Percentiles rank a stretch among this genome's conserved stretches.
Conservation (phyloP, 2,329 filamentous ascomycete species). For the Exophiala spinifera region DNA sequence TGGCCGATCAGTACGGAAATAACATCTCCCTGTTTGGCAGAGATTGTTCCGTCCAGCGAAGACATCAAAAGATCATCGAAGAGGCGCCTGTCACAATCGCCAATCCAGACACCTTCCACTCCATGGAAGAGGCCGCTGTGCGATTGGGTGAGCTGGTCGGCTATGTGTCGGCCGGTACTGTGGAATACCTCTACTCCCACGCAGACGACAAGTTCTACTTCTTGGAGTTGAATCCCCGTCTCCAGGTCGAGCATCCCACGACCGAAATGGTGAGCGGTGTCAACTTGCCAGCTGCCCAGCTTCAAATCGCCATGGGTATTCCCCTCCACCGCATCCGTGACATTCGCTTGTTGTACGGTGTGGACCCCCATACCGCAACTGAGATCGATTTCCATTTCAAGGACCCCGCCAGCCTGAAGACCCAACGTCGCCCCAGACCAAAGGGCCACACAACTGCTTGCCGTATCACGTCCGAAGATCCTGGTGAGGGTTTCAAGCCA, state of each 20-base stretch:
- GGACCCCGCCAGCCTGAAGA: constrained; percentile 74
- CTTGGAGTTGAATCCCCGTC: constrained; percentile 95
- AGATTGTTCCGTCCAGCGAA: constrained; percentile 96
- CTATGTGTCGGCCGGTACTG: constrained; percentile 97
- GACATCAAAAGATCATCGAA: constrained; percentile 99
- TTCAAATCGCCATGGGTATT: constrained; percentile 98
- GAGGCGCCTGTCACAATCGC: constrained; percentile 97
- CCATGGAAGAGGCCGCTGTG: constrained; percentile 95
- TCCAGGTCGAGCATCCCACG: constrained; percentile 98
- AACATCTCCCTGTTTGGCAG: constrained; percentile 98
- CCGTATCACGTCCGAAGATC: constrained; percentile 98
- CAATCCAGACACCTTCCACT: constrained; percentile 80
- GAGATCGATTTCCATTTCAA: constrained; percentile 97
- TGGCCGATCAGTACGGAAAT: constrained; percentile 99
- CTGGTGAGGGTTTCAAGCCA: constrained; percentile 98
- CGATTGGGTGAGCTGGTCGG: constrained; percentile 90
- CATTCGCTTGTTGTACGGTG: constrained; percentile 92
- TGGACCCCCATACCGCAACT: constrained; percentile 79
- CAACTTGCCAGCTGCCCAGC: constrained; percentile 92
- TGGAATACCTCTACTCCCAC: constrained; percentile 98
- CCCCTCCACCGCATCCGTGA: constrained; percentile 93
- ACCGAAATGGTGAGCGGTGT: constrained; percentile 99
- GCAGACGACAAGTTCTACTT: constrained; percentile 99
- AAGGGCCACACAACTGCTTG: constrained; percentile 98
- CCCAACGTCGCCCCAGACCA: constrained; percentile 83